Percentiles rank a stretch among this genome's conserved stretches.
phyloP scores from a whole-genome alignment of 2,329 filamentous ascomycete species.

The Simplicillium aogashimaense region DNA sequence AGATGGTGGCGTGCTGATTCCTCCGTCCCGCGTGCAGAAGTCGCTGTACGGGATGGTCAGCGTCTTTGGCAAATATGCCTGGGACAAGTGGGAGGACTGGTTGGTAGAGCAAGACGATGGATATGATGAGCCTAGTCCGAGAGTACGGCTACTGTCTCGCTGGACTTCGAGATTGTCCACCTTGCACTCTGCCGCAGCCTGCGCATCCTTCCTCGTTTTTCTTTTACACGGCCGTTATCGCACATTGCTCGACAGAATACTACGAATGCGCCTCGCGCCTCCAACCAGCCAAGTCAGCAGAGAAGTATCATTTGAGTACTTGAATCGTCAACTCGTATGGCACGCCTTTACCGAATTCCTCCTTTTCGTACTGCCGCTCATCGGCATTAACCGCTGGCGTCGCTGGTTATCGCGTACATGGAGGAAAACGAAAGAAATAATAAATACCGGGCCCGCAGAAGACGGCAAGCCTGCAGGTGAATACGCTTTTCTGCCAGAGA shows the following conservation, averaged over 20 bases:
- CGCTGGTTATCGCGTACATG: slow-evolving; percentile 82
- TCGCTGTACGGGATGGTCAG: slow-evolving; percentile 73
- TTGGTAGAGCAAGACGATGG: slow-evolving; percentile 68
- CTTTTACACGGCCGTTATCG: slow-evolving; percentile 84
- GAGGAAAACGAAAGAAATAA: slow-evolving; percentile 64
- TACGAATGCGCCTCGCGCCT: slow-evolving; percentile 77
- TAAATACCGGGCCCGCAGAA: slow-evolving; percentile 36
- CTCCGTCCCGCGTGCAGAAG: slow-evolving; percentile 78
- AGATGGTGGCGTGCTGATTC: slow-evolving; percentile 48
- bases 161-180: slow-evolving; percentile 62
- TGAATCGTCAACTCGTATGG: slow-evolving; percentile 97
- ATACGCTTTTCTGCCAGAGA: slow-evolving; percentile 75
- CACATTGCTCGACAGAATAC: slow-evolving; percentile 75
- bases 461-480: slow-evolving; percentile 56
- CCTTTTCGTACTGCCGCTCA: slow-evolving; percentile 92
- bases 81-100: slow-evolving; percentile 88
- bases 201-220: slow-evolving; percentile 82
- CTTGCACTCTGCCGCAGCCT: slow-evolving; percentile 70
- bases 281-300: slow-evolving; percentile 76
- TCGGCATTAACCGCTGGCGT: slow-evolving; percentile 88
- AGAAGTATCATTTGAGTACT: slow-evolving; percentile 94
- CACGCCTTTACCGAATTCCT: slow-evolving; percentile 99
- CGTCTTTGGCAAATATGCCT: slow-evolving; percentile 79
- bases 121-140: slow-evolving; percentile 50
- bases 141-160: slow-evolving; percentile 48